Percentiles rank a stretch among this genome's conserved stretches.
phyloP scores from a whole-genome alignment of 2,329 filamentous ascomycete species.

The Epichloe scottii region DNA sequence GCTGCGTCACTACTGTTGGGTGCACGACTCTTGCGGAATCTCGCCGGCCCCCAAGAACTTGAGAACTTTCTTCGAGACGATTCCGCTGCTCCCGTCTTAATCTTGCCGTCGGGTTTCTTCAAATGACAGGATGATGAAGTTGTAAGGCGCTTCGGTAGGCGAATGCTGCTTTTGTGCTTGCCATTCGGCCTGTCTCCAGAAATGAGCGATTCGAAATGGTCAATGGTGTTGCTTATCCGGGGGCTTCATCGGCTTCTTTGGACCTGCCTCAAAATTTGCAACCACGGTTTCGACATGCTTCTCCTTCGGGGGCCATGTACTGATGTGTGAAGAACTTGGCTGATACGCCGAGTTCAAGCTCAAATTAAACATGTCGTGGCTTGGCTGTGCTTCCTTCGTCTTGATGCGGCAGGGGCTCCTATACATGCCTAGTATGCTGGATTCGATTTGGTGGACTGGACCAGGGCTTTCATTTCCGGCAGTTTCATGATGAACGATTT shows the following conservation, averaged over 20 bases:
- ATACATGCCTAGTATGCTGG: not conserved
- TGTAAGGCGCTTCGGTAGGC: not conserved
- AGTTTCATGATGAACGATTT: not conserved
- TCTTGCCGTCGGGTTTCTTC: not conserved
- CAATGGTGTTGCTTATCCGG: constrained; percentile 5
- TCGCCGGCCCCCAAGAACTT: constrained; percentile 4
- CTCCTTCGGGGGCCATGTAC: not conserved
- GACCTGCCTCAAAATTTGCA: not conserved
- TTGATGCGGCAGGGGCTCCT: not conserved
- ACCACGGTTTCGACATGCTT: not conserved
- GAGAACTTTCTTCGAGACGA: constrained; percentile 3
- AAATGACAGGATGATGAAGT: constrained; percentile 1
- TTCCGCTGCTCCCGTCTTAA: not conserved
- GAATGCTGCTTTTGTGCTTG: not conserved
- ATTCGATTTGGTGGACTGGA: not conserved
- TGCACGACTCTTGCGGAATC: constrained; percentile 1
- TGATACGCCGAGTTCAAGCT: not conserved
- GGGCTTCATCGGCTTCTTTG: not conserved
- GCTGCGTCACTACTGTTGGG: not conserved
- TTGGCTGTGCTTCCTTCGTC: not conserved
- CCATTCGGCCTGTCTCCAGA: not conserved
- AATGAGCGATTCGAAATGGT: constrained; percentile 6
- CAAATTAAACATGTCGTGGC: not conserved
- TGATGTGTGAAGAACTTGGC: not conserved
- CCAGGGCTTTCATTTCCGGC: not conserved